phyloP scores from a whole-genome alignment of 148 eudicot species.

The Vaccinium vitisidaea region DNA sequence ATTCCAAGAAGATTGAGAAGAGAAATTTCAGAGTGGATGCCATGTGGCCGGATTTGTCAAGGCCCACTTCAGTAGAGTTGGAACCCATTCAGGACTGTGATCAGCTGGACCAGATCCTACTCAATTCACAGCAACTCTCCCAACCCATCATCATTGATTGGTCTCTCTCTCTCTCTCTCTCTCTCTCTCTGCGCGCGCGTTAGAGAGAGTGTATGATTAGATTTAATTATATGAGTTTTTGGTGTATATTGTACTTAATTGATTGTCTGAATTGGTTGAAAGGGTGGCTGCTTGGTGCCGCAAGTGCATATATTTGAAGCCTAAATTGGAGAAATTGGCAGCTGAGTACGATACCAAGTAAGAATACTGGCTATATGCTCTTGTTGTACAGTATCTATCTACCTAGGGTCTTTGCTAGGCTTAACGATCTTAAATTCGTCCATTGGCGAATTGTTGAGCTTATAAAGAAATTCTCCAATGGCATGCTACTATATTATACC shows the following conservation, averaged over 20 bases:
- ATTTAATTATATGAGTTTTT: neutral
- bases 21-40: slow-evolving; percentile 43
- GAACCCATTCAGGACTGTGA: slow-evolving; percentile 59
- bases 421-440: neutral
- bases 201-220: neutral
- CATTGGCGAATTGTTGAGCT: neutral
- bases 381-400: neutral
- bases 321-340: slow-evolving; percentile 90
- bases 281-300: slow-evolving; percentile 97
- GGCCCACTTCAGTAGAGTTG: slow-evolving; percentile 51
- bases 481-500: too few relatives aligned
- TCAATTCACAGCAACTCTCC: slow-evolving; percentile 42
- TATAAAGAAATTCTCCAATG: too few relatives aligned
- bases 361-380: neutral
- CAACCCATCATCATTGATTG: slow-evolving; percentile 80
- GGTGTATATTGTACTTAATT: neutral
- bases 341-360: slow-evolving; percentile 87
- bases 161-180: slow-evolving; percentile 31
- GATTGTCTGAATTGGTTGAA: slow-evolving; percentile 10
- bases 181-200: too few relatives aligned
- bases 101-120: slow-evolving; percentile 58
- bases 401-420: neutral
- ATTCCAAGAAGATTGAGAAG: slow-evolving; percentile 30
- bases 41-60: slow-evolving; percentile 52
- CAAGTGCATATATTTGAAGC: slow-evolving; percentile 93